Conservation (phyloP, 306 rosid species). For the Cotoneaster glaucophyllus region DNA sequence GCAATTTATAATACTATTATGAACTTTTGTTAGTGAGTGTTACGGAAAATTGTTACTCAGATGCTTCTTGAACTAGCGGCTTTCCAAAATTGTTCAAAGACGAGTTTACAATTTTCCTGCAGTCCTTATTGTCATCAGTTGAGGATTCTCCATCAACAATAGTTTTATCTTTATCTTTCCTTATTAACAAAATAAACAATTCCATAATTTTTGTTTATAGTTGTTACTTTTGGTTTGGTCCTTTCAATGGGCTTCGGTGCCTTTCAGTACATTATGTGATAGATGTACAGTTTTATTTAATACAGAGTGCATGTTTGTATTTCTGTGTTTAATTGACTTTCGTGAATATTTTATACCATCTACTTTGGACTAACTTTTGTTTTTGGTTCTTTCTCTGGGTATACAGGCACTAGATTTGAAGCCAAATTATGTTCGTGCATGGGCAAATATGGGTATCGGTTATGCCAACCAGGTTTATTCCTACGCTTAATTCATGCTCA, state of each 20-base stretch:
- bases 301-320: background rate
- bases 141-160: background rate
- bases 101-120: background rate
- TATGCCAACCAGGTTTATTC: slow-evolving; percentile 87
- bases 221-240: background rate
- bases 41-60: background rate
- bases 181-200: background rate
- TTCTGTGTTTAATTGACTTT: background rate
- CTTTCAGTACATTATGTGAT: background rate
- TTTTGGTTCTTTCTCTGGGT: background rate
- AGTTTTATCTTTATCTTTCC: background rate
- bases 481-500: slow-evolving; percentile 4
- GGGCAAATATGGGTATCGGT: slow-evolving; percentile 99
- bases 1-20: background rate
- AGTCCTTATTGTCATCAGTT: background rate
- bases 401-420: slow-evolving; percentile 91
- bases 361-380: slow-evolving; percentile 3
- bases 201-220: background rate
- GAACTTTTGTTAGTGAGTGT: background rate
- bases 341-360: background rate
- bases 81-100: background rate
- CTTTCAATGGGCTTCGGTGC: background rate
- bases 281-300: background rate
- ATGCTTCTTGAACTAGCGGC: background rate
- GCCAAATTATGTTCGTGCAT: slow-evolving; percentile 98